Evolutionary conservation across 176 grass and related monocot genomes (phyloP).

Genomic region (Zea luxurians): DNA sequence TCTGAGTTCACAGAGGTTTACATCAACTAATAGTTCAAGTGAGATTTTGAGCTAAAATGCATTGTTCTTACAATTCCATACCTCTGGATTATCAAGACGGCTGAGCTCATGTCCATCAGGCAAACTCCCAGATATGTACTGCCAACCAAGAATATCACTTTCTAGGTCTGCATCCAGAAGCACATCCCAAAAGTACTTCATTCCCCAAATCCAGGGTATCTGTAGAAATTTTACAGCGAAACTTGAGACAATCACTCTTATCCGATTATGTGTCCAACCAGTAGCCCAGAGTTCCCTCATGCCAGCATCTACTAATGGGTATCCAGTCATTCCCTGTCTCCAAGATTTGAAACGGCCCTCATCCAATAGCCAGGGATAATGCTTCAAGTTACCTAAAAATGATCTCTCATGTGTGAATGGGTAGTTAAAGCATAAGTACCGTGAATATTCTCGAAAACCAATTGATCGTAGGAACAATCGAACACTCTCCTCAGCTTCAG

Average conservation of each 20-base stretch:
- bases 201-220: slow-evolving; percentile 91
- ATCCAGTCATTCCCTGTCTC: slow-evolving; percentile 92
- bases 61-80: slow-evolving; percentile 39
- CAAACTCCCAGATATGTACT: slow-evolving; percentile 92
- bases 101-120: slow-evolving; percentile 95
- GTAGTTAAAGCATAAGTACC: slow-evolving; percentile 96
- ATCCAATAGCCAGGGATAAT: slow-evolving; percentile 79
- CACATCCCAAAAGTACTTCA: slow-evolving; percentile 98
- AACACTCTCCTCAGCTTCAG: slow-evolving; percentile 62
- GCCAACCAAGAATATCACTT: slow-evolving; percentile 95
- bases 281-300: slow-evolving; percentile 99
- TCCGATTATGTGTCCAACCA: slow-evolving; percentile 89
- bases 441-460: slow-evolving; percentile 89
- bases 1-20: neutral
- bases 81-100: slow-evolving; percentile 84
- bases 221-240: slow-evolving; percentile 86
- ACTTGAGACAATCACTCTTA: slow-evolving; percentile 77
- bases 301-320: slow-evolving; percentile 93
- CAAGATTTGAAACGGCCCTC: slow-evolving; percentile 77
- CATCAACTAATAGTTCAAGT: slow-evolving; percentile 20
- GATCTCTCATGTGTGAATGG: slow-evolving; percentile 83
- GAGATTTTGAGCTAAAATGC: slow-evolving; percentile 26
- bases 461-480: slow-evolving; percentile 71
- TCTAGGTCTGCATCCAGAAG: slow-evolving; percentile 91
- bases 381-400: slow-evolving; percentile 79